Base-by-base conservation (phyloP, 1,139 yeast genomes). In the Chernovozyma aurita region DNA sequence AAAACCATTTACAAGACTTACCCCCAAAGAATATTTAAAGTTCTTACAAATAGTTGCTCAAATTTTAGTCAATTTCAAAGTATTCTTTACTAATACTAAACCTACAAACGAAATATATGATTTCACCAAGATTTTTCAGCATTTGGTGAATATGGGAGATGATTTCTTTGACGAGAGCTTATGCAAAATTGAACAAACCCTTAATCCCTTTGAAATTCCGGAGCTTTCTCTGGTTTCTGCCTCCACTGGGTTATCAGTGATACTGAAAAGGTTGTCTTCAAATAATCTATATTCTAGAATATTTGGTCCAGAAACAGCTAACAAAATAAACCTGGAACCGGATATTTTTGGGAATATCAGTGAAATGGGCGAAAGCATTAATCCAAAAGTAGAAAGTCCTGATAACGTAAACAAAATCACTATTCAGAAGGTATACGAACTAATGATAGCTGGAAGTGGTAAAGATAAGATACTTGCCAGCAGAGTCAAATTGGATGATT, bases 1-100 rank as follows among this genome's bases (percentile, higher is more conserved):
- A 39, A 66, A 67, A 37, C 75, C 75, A 5, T 63, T 70, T 38
- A 57, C 62, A 25, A 64, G 63, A 40, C 52, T 70, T 24, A 52
- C 65, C 18, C 54, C 63, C 11, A 61, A 61, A 34, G 76, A 70
- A 39, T 68, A 63, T 38, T 47, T 67, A 29, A 53, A 53, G 39
- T 68, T 70, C 37, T 49, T 70, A 3, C 55, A 62, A 43, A 47
- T 65, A 0, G 50, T 70, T 2, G 72, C 64, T 5, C 67, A 68
- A 42, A 55, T 70, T 4, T 37, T 68, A 2, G 52, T 60, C 18
- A 68, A 68, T 41, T 70, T 67, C 44, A 59, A 60, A 39, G 49
- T 49, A 1, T 48, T 70, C 18, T 55, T 68, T 33, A 36, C 43
- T 12, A 36, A 37, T 6, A 49, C 37, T 5, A 17, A 18, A 21